A percentile compares a stretch with the other conserved stretches of the same genome.
Evolutionary conservation across 2,329 filamentous ascomycete species (phyloP).

Genomic region (Zasmidium citrigriseum): DNA sequence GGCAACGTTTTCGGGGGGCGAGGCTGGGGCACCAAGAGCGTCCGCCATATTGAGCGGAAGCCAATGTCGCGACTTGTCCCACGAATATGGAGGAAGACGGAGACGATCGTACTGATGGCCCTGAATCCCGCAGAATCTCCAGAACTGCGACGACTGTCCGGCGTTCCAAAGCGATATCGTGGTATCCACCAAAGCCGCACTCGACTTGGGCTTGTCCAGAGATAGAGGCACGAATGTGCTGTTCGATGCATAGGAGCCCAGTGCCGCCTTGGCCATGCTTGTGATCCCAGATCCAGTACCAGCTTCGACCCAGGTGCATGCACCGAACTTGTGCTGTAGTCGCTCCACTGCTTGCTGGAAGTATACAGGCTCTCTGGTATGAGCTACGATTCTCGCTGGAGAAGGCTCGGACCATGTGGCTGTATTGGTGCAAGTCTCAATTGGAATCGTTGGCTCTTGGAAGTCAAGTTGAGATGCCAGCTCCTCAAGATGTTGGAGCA

Average conservation of each 20-base stretch:
- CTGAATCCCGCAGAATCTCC: neutral
- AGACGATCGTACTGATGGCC: neutral
- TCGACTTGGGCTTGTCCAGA: neutral
- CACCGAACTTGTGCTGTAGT: conserved; percentile 4
- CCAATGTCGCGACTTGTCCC: conserved; percentile 1
- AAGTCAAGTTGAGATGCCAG: conserved; percentile 9
- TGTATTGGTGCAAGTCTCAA: conserved; percentile 7
- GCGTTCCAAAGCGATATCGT: conserved; percentile 3
- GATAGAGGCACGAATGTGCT: neutral
- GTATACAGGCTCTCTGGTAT: conserved; percentile 15
- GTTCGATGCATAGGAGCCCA: neutral
- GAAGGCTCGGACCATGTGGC: neutral
- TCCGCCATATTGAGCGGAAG: neutral
- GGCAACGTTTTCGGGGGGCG: no score
- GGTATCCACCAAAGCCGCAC: neutral
- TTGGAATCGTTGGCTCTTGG: conserved; percentile 4
- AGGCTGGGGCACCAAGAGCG: neutral
- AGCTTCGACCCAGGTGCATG: conserved; percentile 15
- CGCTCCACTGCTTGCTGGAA: conserved; percentile 12
- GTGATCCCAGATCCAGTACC: conserved; percentile 16
- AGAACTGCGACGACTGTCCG: neutral
- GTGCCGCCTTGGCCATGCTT: conserved; percentile 2
- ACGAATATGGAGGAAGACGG: neutral
- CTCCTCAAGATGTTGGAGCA: conserved; percentile 6
- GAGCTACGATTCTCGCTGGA: conserved; percentile 2